Conservation (phyloP, 2,329 filamentous ascomycete genomes). For the Penicillium fuscoglaucum region DNA sequence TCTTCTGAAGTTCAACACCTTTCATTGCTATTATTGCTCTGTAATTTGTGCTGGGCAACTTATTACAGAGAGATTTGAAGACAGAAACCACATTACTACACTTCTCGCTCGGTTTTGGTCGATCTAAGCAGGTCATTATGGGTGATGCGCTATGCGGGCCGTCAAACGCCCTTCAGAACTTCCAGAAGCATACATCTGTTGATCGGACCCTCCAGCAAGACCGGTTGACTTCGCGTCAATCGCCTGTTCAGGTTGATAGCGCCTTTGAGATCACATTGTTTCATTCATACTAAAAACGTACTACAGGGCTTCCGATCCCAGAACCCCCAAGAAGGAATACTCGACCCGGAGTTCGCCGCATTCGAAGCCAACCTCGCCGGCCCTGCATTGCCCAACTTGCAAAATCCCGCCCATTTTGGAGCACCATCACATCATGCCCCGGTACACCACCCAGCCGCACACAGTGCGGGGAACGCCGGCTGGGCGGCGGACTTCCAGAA, state of each 20-base stretch:
- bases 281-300: constrained; percentile 13
- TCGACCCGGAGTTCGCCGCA: constrained; percentile 69
- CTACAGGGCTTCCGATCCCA: constrained; percentile 63
- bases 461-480: constrained; percentile 21
- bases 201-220: constrained; percentile 74
- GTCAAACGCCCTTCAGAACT: constrained; percentile 71
- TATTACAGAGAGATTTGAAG: background rate
- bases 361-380: constrained; percentile 55
- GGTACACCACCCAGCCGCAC: constrained; percentile 15
- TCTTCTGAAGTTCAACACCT: constrained; percentile 2
- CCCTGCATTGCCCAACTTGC: constrained; percentile 38
- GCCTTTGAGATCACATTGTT: background rate
- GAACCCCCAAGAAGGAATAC: constrained; percentile 53
- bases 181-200: constrained; percentile 67
- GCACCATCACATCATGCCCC: constrained; percentile 29
- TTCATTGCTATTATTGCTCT: background rate
- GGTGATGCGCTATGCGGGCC: constrained; percentile 70
- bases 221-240: constrained; percentile 57
- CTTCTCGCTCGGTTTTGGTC: background rate
- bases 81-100: background rate
- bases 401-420: constrained; percentile 36
- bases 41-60: background rate
- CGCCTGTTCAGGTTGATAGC: constrained; percentile 51
- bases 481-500: constrained; percentile 53
- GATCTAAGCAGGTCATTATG: constrained; percentile 48